Evolutionary conservation across 139 green algal species (phyloP), one percentile per base, ranked within the genome.

Genomic region (Chlorella sp.): DNA sequence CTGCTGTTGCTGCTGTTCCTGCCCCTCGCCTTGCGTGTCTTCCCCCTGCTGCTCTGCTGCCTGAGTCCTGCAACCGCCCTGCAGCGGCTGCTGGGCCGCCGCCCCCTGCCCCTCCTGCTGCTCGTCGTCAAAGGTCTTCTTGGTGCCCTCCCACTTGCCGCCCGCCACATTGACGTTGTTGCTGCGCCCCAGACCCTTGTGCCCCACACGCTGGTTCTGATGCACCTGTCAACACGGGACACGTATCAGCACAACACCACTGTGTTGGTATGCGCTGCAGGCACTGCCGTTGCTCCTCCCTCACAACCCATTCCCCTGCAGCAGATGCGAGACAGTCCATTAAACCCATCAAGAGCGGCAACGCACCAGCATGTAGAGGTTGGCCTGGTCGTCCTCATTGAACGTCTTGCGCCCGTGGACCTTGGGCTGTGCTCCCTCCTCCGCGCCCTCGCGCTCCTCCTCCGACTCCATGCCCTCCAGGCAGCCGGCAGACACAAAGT

Each of bases 101-200:
- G 60, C 75, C 5, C 69, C 72, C 66, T 77, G 69, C 3, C 72
- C 78, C 3, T 71, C 80, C 0, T 85, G 79, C n/a, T n/a, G n/a
- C n/a, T n/a, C n/a, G 5, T 92, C 86, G 3, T 83, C 83, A 80
- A 95, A 93, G 0, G 75, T 87, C 3, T 77, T 86, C 67, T 88
- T 91, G 22, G 79, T 88, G 24, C 90, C 90, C 55, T 87, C 66
- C 90, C 90, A 95, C 49, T 86, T 88, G 24, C 82, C 84, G 74
- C 80, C 80, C 64, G 76, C 83, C 31, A 89, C 81, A 75, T 89
- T 87, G 26, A 86, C 2, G 0, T 35, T 76, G 6, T 60, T 71
- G 29, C 64, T 76, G 74, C 84, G 80, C 29, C 81, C 84, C 32
- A 89, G 49, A 0, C 85, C 85, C 2, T 63, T 62, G 24, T 73